phyloP scores from a whole-genome alignment of 2,329 filamentous ascomycete genomes.

The Capronia coronata region DNA sequence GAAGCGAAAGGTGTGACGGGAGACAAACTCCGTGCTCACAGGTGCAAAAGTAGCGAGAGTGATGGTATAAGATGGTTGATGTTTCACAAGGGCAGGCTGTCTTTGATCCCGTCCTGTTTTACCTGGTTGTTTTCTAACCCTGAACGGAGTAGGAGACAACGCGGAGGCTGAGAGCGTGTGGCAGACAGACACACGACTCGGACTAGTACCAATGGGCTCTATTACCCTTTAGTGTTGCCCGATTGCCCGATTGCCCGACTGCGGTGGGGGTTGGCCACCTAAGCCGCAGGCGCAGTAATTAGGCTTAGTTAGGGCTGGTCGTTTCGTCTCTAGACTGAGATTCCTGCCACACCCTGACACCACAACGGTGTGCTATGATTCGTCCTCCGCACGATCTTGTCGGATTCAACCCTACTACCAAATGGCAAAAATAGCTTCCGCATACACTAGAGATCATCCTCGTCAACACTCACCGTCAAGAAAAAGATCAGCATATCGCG shows the following conservation, averaged over 20 bases:
- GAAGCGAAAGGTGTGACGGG: neutral
- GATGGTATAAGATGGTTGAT: neutral
- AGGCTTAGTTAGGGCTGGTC: no score
- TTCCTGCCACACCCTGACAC: neutral
- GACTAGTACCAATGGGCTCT: no score
- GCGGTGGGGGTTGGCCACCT: no score
- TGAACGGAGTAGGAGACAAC: conserved; percentile 9
- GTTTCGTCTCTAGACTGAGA: neutral
- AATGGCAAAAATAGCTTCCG: neutral
- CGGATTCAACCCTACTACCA: neutral
- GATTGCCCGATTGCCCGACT: conserved; percentile 5
- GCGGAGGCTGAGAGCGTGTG: conserved; percentile 23
- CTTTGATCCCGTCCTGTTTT: neutral
- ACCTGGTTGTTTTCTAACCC: neutral
- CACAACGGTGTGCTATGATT: neutral
- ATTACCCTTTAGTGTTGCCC: no score
- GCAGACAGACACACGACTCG: no score
- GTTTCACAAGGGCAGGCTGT: neutral
- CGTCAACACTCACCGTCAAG: neutral
- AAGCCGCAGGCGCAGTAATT: neutral
- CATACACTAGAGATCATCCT: neutral
- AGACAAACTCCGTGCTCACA: neutral
- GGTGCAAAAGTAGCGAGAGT: neutral
- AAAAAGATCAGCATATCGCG: neutral
- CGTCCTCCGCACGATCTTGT: neutral